Conservation (phyloP, 1,284 basidiomycete species). For the Mycena citricolor region DNA sequence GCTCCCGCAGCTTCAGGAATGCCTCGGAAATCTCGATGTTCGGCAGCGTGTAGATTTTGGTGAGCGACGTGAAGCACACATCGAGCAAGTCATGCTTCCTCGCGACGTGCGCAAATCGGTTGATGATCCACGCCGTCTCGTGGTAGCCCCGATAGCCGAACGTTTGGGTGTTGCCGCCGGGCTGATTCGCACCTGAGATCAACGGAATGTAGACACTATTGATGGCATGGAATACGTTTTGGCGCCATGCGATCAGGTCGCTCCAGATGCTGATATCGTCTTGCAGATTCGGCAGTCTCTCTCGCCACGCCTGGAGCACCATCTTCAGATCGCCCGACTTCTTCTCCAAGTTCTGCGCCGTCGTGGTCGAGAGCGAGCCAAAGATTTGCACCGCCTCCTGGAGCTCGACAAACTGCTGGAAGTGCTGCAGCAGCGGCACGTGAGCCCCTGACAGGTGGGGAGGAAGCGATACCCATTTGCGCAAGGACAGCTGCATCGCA, state of each 20-base stretch:
- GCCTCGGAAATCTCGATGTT: slow-evolving; percentile 99
- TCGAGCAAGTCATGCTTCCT: slow-evolving; percentile 96
- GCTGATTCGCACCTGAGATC: slow-evolving; percentile 56
- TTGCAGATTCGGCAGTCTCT: slow-evolving; percentile 92
- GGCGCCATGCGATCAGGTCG: slow-evolving; percentile 96
- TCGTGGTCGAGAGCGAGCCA: slow-evolving; percentile 86
- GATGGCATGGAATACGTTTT: slow-evolving; percentile 92
- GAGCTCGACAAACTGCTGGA: slow-evolving; percentile 98
- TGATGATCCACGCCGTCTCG: slow-evolving; percentile 99
- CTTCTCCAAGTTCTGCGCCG: slow-evolving; percentile 87
- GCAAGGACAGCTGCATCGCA: slow-evolving; percentile 93
- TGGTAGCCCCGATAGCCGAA: slow-evolving; percentile 99
- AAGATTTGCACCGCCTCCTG: slow-evolving; percentile 97
- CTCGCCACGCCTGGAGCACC: slow-evolving; percentile 96
- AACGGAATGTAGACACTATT: slow-evolving; percentile 96
- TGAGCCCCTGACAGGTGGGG: slow-evolving; percentile 87
- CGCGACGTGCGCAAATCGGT: slow-evolving; percentile 99
- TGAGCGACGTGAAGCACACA: slow-evolving; percentile 93
- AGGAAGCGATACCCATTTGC: slow-evolving; percentile 95
- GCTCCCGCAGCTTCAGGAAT: slow-evolving; percentile 97
- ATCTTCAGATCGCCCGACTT: slow-evolving; percentile 95
- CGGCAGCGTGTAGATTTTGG: slow-evolving; percentile 97
- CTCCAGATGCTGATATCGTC: slow-evolving; percentile 99
- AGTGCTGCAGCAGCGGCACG: slow-evolving; percentile 93
- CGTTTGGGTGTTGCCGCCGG: slow-evolving; percentile 68